These are phyloP conservation scores for Eragrostis nindensis DNA, from an alignment of 176 grass and related monocot species.

Conservation along the genomic window DNA sequence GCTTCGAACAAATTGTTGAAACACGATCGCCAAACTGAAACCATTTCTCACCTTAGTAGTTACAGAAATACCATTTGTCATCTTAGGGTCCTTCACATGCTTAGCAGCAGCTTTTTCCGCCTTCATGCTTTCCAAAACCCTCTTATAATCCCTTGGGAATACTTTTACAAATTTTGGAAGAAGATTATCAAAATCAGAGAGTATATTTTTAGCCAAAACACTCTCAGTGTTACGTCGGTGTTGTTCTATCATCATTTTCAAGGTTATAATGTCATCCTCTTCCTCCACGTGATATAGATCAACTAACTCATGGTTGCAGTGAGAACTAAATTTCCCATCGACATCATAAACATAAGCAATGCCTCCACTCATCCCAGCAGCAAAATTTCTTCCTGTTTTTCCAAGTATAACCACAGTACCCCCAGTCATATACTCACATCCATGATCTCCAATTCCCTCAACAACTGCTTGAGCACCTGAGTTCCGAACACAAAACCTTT, in stretches of 20 bases:
- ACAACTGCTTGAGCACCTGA: constrained; percentile 96
- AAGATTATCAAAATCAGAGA: constrained; percentile 75
- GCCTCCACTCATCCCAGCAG: constrained; percentile 98
- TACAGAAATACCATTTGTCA: constrained; percentile 57
- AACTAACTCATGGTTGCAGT: constrained; percentile 90
- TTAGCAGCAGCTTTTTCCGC: constrained; percentile 58
- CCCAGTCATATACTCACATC: constrained; percentile 99
- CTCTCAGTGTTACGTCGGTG: constrained; percentile 81
- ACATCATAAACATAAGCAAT: constrained; percentile 91
- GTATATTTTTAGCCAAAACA: constrained; percentile 70
- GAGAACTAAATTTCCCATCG: constrained; percentile 73
- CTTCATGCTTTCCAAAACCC: constrained; percentile 67
- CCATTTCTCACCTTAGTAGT: constrained; percentile 57
- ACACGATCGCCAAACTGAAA: constrained; percentile 28
- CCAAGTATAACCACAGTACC: constrained; percentile 90
- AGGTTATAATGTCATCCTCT: constrained; percentile 77
- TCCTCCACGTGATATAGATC: constrained; percentile 87
- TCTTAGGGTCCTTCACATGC: constrained; percentile 57
- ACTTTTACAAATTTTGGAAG: constrained; percentile 94
- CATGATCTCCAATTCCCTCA: constrained; percentile 99
- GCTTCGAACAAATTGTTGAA: not conserved
- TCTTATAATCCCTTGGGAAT: constrained; percentile 93
- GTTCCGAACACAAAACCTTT: constrained; percentile 97
- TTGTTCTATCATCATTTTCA: constrained; percentile 99
- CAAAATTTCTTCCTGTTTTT: constrained; percentile 96